Evolutionary conservation across 2,329 filamentous ascomycete genomes (phyloP), one percentile per base, ranked within the genome.

Genomic region (Paracamarosporium sp.): DNA sequence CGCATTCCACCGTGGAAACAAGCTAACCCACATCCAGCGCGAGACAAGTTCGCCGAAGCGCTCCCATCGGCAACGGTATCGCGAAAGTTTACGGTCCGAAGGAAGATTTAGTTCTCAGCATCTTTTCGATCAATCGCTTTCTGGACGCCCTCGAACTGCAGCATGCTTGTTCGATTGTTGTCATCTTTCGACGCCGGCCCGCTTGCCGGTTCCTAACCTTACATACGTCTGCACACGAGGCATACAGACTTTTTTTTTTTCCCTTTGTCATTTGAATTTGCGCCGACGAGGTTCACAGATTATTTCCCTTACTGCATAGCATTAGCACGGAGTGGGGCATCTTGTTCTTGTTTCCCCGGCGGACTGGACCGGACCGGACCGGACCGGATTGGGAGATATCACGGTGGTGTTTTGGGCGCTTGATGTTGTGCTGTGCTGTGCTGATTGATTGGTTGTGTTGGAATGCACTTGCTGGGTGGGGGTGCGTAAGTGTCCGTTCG

Each of bases 41-140:
- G 81, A 53, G 79, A 83, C 61, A 60, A 65, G 5, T 82, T 83
- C 63, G 75, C 77, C 3, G 70, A 77, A 53, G 78, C 79, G 12
- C 73, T 83, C 11, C 81, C 81, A 2, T 80, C 80, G 22, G 73
- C 76, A 7, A 75, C 78, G 51, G 72, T 75, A 33, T 68, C 71
- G 48, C 73, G 77, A 41, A 76, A 76, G 25, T 75, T 81, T 41
- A 79, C 78, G n/a, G 71, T 82, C 17, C 76, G 76, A 50, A 69
- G 80, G 46, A 77, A 77, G 59, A 77, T 78, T 15, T 78, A 61
- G 40, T 22, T 8, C 7, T 31, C 30, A n/a, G n/a, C 30, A n/a
- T 15, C 41, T 22, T 15, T 22, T 24, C 9, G 13, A 5, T 15
- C 13, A 15, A 13, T 6, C 9, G 25, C 20, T 44, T 44, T 28